These are phyloP conservation scores for Pichiaceae sp. DNA, from an alignment of 1,139 yeast genomes.

Conservation along the genomic window DNA sequence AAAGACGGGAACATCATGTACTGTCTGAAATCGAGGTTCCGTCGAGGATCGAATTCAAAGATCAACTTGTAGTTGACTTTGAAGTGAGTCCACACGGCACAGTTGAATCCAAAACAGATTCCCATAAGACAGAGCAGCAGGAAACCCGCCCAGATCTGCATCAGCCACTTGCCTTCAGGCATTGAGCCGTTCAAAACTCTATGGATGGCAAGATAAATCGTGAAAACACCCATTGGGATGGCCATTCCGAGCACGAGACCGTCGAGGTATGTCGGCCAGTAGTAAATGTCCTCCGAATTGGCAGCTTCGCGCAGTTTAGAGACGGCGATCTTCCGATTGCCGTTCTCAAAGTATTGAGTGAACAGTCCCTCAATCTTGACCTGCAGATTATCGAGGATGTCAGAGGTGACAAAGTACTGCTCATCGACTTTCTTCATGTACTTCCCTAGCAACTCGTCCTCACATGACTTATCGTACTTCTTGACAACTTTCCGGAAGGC, in stretches of 20 bases:
- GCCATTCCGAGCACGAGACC: slow-evolving; percentile 70
- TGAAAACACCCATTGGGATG: slow-evolving; percentile 51
- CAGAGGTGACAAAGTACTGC: slow-evolving; percentile 57
- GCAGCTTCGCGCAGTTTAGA: slow-evolving; percentile 54
- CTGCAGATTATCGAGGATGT: slow-evolving; percentile 53
- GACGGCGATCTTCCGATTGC: slow-evolving; percentile 65
- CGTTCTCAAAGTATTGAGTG: slow-evolving; percentile 59
- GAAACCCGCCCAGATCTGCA: slow-evolving; percentile 93
- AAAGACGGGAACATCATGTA: slow-evolving; percentile 56
- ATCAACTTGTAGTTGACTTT: slow-evolving; percentile 87
- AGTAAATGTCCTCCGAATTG: slow-evolving; percentile 31
- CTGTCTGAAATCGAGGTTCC: slow-evolving; percentile 61
- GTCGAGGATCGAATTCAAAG: slow-evolving; percentile 74
- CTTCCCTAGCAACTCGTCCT: slow-evolving; percentile 35
- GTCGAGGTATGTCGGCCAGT: slow-evolving; percentile 40
- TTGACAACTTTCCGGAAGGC: slow-evolving; percentile 85
- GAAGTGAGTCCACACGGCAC: slow-evolving; percentile 62
- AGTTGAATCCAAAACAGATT: slow-evolving; percentile 57
- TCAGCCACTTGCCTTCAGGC: slow-evolving; percentile 47
- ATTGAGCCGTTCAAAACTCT: slow-evolving; percentile 29
- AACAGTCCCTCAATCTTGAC: slow-evolving; percentile 60
- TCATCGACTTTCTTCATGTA: slow-evolving; percentile 54
- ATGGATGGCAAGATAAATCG: slow-evolving; percentile 40
- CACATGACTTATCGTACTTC: slow-evolving; percentile 74
- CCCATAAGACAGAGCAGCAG: slow-evolving; percentile 53